Evolutionary conservation across 148 eudicot genomes (phyloP).

Genomic region (Heliamphora exappendiculata): DNA sequence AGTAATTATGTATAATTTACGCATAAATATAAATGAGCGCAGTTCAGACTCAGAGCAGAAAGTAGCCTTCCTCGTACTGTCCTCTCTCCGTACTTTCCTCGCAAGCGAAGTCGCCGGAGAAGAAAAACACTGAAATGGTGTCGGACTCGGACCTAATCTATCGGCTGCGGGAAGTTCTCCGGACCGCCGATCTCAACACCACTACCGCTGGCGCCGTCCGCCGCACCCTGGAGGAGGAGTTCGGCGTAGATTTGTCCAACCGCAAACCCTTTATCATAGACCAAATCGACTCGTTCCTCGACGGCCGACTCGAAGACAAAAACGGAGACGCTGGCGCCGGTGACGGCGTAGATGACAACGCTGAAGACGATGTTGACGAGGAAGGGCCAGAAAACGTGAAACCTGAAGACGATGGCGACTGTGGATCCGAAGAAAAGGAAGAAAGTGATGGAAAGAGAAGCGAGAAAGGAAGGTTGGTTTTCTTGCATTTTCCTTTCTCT

Average conservation of each 20-base stretch:
- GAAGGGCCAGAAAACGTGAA: neutral
- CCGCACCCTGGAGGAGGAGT: conserved; percentile 7
- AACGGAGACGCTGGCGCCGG: no score
- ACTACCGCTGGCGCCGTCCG: neutral
- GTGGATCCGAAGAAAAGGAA: neutral
- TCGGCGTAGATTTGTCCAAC: neutral
- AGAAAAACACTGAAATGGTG: neutral
- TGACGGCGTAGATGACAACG: neutral
- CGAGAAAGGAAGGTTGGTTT: neutral
- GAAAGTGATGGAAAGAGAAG: neutral
- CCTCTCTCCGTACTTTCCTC: neutral
- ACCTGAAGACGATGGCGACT: neutral
- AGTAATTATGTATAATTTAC: no score
- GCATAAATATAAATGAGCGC: no score
- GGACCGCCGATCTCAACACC: neutral
- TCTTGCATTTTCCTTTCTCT: neutral
- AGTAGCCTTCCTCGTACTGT: no score
- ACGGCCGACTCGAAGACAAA: neutral
- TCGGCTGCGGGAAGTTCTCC: neutral
- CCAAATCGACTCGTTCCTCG: neutral
- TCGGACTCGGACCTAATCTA: neutral
- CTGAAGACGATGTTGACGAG: neutral
- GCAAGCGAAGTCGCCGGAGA: neutral
- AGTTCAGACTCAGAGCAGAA: no score
- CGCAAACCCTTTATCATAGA: neutral